These are phyloP conservation scores for Trichoderma sp. DNA, from an alignment of 2,329 filamentous ascomycete genomes.

Conservation along the genomic window DNA sequence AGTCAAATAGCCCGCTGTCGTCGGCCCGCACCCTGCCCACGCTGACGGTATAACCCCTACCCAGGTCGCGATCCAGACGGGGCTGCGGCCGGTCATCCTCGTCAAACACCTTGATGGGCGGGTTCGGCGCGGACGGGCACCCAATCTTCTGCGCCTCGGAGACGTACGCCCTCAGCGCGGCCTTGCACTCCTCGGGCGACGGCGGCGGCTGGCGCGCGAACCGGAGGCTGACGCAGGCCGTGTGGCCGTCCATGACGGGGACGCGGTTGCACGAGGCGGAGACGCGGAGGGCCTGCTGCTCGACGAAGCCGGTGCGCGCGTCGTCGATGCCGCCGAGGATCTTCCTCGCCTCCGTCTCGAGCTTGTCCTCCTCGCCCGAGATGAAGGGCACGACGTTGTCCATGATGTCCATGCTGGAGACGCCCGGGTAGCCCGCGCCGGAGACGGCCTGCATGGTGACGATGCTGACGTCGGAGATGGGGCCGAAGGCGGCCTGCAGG, in stretches of 20 bases:
- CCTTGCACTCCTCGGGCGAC: constrained; percentile 12
- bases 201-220: constrained; percentile 17
- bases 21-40: constrained; percentile 87
- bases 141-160: constrained; percentile 21
- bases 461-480: constrained; percentile 14
- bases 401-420: constrained; percentile 21
- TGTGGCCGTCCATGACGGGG: constrained; percentile 19
- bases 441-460: constrained; percentile 16
- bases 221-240: constrained; percentile 13
- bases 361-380: constrained; percentile 24
- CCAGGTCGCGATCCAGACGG: constrained; percentile 72
- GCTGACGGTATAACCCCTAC: constrained; percentile 85
- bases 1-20: constrained; percentile 85
- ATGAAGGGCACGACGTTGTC: constrained; percentile 25
- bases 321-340: constrained; percentile 22
- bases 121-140: constrained; percentile 21
- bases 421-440: constrained; percentile 18
- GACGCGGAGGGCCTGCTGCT: constrained; percentile 7
- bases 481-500: constrained; percentile 12
- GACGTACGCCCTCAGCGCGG: constrained; percentile 12
- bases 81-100: constrained; percentile 21
- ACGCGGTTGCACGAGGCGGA: constrained; percentile 20
- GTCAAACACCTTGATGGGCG: constrained; percentile 20
- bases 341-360: constrained; percentile 25
- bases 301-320: constrained; percentile 4